These are phyloP conservation scores for Somion occarium DNA, from an alignment of 1,284 basidiomycete species.

Conservation along the genomic window DNA sequence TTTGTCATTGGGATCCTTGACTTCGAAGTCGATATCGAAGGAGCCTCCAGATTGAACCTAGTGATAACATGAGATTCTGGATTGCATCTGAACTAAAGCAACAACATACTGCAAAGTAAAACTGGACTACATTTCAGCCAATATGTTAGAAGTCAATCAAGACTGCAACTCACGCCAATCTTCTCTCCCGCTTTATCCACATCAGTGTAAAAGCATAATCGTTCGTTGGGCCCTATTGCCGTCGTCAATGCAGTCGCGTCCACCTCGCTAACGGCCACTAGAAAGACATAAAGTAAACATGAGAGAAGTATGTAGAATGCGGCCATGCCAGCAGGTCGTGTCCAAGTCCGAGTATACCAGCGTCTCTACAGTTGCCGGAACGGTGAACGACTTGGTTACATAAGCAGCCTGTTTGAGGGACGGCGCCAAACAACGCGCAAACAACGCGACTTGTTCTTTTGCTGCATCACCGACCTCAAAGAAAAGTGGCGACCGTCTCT, in stretches of 20 bases:
- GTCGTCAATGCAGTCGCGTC: constrained; percentile 82
- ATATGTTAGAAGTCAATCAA: background rate
- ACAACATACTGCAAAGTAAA: constrained; percentile 49
- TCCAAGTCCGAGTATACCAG: background rate
- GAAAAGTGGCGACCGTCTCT: background rate
- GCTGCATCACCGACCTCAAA: constrained; percentile 4
- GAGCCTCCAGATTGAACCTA: constrained; percentile 95
- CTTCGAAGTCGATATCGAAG: constrained; percentile 95
- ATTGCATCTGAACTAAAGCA: constrained; percentile 16
- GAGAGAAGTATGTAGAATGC: constrained; percentile 13
- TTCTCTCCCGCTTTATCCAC: constrained; percentile 94
- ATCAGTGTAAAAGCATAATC: constrained; percentile 93
- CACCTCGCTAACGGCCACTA: constrained; percentile 15
- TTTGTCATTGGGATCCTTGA: constrained; percentile 87
- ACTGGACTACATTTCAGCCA: constrained; percentile 27
- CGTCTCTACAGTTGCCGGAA: constrained; percentile 11
- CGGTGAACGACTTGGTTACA: background rate
- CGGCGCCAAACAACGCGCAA: constrained; percentile 24
- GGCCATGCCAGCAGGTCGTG: constrained; percentile 20
- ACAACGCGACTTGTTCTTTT: constrained; percentile 17
- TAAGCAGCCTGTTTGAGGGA: background rate
- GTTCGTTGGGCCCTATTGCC: constrained; percentile 79
- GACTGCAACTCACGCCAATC: constrained; percentile 61
- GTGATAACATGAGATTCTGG: constrained; percentile 3
- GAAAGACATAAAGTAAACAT: constrained; percentile 19